Percentiles rank a stretch among this genome's conserved stretches.
Evolutionary conservation across 441 rosid genomes (phyloP).

Genomic region (Pelargonium exstipulatum): DNA sequence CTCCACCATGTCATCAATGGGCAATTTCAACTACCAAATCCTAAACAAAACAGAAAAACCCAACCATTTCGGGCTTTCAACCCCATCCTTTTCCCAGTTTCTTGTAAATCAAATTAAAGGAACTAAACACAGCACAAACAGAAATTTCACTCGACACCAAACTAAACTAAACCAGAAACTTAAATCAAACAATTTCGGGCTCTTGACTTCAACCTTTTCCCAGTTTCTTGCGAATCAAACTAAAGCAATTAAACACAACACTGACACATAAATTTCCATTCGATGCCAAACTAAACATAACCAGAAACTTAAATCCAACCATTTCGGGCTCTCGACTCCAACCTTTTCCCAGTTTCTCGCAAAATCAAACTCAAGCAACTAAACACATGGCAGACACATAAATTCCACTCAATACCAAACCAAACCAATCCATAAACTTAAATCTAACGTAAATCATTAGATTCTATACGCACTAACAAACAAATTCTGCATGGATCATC

Average conservation of each 20-base stretch:
- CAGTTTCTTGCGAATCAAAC: not conserved
- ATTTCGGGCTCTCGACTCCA: no score
- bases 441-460: no score
- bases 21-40: not conserved
- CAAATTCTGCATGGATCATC: no score
- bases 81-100: constrained; percentile 1
- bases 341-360: no score
- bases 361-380: no score
- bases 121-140: not conserved
- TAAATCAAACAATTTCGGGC: not conserved
- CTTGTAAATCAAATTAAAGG: not conserved
- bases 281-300: no score
- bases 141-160: no score
- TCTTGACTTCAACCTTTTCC: not conserved
- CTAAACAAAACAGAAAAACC: not conserved
- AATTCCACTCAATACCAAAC: no score
- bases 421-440: no score
- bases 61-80: not conserved
- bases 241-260: not conserved
- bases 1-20: not conserved
- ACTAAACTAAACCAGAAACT: no score
- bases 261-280: not conserved
- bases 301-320: no score
- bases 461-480: no score
- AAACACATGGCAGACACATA: not conserved